These are phyloP conservation scores for Eutrema yunnanense DNA, from an alignment of 345 rosid species.

Conservation along the genomic window DNA sequence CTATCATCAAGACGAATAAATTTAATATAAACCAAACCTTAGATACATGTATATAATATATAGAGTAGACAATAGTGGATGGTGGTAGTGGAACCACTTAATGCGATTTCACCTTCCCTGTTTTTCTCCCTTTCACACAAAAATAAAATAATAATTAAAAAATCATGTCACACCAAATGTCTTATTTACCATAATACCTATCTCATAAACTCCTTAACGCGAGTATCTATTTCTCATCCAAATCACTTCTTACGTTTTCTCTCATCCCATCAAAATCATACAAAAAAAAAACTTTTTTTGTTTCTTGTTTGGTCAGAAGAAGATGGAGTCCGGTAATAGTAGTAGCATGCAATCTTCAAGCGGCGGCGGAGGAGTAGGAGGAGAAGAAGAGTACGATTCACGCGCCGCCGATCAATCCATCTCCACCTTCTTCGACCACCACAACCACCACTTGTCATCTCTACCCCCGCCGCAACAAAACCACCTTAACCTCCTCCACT, in stretches of 20 bases:
- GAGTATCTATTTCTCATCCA: not conserved
- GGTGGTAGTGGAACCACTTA: slow-evolving; percentile 40
- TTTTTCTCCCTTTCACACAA: slow-evolving; percentile 25
- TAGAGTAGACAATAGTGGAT: slow-evolving; percentile 37
- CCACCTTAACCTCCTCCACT: slow-evolving; percentile 31
- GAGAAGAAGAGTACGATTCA: slow-evolving; percentile 75
- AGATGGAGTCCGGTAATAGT: slow-evolving; percentile 81
- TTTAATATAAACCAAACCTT: slow-evolving; percentile 7
- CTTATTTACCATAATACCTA: slow-evolving; percentile 17
- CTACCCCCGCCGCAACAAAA: slow-evolving; percentile 30
- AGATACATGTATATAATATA: slow-evolving; percentile 14
- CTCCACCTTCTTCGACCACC: slow-evolving; percentile 43
- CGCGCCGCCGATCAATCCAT: slow-evolving; percentile 48
- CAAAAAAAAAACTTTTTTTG: not conserved
- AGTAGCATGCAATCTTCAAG: slow-evolving; percentile 84
- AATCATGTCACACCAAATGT: slow-evolving; percentile 9
- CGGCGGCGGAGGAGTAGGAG: slow-evolving; percentile 39
- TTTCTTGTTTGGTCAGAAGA: not conserved
- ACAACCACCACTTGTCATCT: slow-evolving; percentile 29
- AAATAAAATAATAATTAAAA: not conserved
- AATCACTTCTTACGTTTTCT: slow-evolving; percentile 12
- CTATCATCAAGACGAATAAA: slow-evolving; percentile 11
- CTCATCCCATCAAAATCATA: not conserved
- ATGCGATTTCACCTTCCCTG: slow-evolving; percentile 33
- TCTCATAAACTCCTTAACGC: not conserved